Percentiles rank a stretch among this genome's conserved stretches.
phyloP scores from a whole-genome alignment of 1,284 basidiomycete genomes.

The Ceratobasidium sp. region DNA sequence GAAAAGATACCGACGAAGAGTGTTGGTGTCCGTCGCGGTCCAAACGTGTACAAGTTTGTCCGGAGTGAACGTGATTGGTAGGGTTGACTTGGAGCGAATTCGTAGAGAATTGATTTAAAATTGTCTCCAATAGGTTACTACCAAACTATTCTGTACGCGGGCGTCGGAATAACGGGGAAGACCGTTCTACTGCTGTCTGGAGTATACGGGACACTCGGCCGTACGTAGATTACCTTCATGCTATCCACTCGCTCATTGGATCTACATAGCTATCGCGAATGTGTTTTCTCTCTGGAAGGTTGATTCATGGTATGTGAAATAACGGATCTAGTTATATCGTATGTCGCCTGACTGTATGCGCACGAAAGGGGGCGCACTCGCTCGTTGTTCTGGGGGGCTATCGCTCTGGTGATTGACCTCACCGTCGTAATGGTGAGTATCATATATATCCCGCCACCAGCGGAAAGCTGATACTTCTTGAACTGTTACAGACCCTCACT shows the following conservation, averaged over 20 bases:
- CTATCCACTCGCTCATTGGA: neutral
- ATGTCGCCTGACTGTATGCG: neutral
- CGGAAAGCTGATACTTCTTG: neutral
- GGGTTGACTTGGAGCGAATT: neutral
- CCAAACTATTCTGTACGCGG: constrained; percentile 29
- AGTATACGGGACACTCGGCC: constrained; percentile 30
- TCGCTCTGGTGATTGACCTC: constrained; percentile 6
- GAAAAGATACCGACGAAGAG: constrained; percentile 12
- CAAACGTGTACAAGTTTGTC: constrained; percentile 33
- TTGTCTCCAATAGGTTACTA: constrained; percentile 11
- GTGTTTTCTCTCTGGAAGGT: constrained; percentile 28
- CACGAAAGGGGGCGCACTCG: constrained; percentile 20
- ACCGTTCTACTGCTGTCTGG: constrained; percentile 24
- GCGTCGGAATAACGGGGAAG: constrained; percentile 28
- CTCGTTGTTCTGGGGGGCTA: constrained; percentile 27
- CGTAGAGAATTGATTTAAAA: neutral
- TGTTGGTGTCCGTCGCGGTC: constrained; percentile 26
- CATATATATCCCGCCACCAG: neutral
- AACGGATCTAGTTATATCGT: neutral
- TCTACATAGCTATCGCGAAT: neutral
- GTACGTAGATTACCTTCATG: neutral
- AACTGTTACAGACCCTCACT: neutral
- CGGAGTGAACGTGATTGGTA: constrained; percentile 29
- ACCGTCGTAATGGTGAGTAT: constrained; percentile 16
- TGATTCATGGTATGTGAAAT: constrained; percentile 9